Conservation (phyloP, 805 yeast species). For the Lipomyces spencermartinsiae region DNA sequence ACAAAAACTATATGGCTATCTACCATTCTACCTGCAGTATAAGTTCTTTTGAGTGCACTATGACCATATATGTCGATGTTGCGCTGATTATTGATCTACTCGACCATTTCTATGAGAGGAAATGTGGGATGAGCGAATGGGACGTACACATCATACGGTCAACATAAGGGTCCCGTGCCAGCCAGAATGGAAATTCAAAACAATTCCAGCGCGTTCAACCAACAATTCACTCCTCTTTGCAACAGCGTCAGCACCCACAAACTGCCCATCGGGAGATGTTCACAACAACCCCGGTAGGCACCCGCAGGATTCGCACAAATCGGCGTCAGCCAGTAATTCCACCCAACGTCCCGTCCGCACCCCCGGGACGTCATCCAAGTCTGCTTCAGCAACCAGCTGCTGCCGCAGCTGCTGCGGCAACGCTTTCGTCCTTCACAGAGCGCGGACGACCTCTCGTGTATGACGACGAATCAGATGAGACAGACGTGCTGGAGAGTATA, state of each 20-base stretch:
- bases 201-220: background rate
- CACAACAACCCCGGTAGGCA: constrained; percentile 19
- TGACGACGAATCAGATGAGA: constrained; percentile 3
- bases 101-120: no score
- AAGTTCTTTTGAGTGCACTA: no score
- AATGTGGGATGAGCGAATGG: no score
- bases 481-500: constrained; percentile 6
- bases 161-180: background rate
- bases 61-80: no score
- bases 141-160: background rate
- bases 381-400: background rate
- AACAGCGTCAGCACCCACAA: background rate
- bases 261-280: constrained; percentile 12
- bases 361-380: constrained; percentile 6
- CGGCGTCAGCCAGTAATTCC: constrained; percentile 15
- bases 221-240: background rate
- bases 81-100: no score
- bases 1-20: no score
- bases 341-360: constrained; percentile 15
- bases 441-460: constrained; percentile 1
- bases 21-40: no score
- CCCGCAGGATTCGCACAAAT: constrained; percentile 17
- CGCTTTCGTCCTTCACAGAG: constrained; percentile 4
- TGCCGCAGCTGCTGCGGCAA: constrained; percentile 9
- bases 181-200: background rate